phyloP scores from a whole-genome alignment of 2,329 filamentous ascomycete species.

The Alternaria sp. region DNA sequence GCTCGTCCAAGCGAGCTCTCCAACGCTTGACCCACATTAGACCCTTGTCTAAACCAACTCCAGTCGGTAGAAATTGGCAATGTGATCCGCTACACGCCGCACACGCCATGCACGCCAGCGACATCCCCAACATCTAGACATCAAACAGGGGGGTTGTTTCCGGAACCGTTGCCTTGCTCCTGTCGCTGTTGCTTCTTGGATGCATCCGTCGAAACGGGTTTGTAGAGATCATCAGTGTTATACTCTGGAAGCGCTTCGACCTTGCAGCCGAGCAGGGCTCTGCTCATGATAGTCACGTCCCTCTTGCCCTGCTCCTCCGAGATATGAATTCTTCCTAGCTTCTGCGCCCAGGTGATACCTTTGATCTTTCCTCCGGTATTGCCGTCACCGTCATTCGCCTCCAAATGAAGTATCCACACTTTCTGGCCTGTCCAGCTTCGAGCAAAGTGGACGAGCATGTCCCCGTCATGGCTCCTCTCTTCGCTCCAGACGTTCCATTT shows the following conservation, averaged over 20 bases:
- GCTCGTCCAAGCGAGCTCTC: conserved; percentile 24
- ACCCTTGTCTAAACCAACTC: conserved; percentile 18
- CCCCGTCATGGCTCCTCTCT: neutral
- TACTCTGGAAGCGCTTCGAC: neutral
- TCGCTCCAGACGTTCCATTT: neutral
- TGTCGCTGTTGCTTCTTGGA: neutral
- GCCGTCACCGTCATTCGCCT: neutral
- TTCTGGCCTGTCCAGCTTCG: neutral
- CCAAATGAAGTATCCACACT: neutral
- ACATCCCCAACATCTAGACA: neutral
- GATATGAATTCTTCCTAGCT: neutral
- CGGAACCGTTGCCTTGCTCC: neutral
- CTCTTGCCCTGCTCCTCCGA: neutral
- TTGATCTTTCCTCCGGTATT: neutral
- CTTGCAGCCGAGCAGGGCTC: neutral
- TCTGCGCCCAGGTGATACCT: neutral
- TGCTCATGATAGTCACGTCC: neutral
- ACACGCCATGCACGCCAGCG: conserved; percentile 20
- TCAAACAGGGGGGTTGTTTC: neutral
- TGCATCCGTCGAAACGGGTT: neutral
- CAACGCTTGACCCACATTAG: conserved; percentile 12
- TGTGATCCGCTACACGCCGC: conserved; percentile 22
- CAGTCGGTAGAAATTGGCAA: conserved; percentile 10
- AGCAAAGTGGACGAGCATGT: neutral
- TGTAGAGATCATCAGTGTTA: neutral